Conservation (phyloP, 1,139 yeast genomes). For the Ashbya aceris region DNA sequence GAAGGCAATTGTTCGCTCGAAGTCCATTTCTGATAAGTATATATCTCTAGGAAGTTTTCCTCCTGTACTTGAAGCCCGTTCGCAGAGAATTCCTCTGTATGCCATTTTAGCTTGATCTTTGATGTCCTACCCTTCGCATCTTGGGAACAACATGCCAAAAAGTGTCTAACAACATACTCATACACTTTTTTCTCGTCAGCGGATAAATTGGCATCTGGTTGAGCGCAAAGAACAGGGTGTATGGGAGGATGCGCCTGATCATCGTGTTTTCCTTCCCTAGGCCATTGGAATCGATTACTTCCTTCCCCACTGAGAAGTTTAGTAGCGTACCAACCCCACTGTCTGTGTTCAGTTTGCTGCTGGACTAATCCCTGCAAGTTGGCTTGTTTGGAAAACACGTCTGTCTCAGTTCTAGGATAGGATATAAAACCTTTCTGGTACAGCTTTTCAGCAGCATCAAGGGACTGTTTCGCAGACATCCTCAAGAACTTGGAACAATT, state of each 20-base stretch:
- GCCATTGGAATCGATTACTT: slow-evolving; percentile 39
- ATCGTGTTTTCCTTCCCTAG: slow-evolving; percentile 73
- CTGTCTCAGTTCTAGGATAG: slow-evolving; percentile 97
- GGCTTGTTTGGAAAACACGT: slow-evolving; percentile 68
- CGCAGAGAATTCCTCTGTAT: slow-evolving; percentile 58
- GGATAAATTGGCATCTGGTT: slow-evolving; percentile 20
- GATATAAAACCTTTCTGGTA: slow-evolving; percentile 83
- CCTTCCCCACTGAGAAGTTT: slow-evolving; percentile 23
- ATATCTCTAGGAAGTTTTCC: slow-evolving; percentile 70
- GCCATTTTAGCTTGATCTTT: slow-evolving; percentile 64
- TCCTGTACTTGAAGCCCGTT: slow-evolving; percentile 66
- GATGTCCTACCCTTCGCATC: slow-evolving; percentile 79
- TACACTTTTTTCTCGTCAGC: slow-evolving; percentile 63
- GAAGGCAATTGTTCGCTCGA: slow-evolving; percentile 58
- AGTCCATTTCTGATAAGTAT: slow-evolving; percentile 73
- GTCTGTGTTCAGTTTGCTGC: slow-evolving; percentile 43
- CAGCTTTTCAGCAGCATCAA: slow-evolving; percentile 77
- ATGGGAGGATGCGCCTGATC: slow-evolving; percentile 99
- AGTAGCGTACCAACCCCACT: slow-evolving; percentile 44
- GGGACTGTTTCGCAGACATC: slow-evolving; percentile 71
- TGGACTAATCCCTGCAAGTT: slow-evolving; percentile 52
- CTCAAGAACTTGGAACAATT: slow-evolving; percentile 68
- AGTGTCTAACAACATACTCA: slow-evolving; percentile 78
- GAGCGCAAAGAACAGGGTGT: slow-evolving; percentile 54
- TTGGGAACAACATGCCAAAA: slow-evolving; percentile 83